Conservation (phyloP, 257 asterid genomes). For the Sherardia arvensis region DNA sequence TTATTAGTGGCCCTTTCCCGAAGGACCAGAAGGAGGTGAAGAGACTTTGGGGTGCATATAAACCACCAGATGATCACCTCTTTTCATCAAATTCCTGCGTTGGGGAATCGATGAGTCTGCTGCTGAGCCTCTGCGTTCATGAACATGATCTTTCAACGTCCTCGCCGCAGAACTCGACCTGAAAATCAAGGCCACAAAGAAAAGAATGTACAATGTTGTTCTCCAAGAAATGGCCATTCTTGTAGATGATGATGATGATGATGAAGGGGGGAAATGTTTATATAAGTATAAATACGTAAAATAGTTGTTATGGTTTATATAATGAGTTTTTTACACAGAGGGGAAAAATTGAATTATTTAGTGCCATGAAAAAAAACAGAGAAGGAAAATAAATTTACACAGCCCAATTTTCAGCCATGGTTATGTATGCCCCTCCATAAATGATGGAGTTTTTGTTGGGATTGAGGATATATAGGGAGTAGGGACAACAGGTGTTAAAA, state of each 20-base stretch:
- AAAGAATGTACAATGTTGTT: neutral
- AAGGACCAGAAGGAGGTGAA: conserved; percentile 29
- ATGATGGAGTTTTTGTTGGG: no score
- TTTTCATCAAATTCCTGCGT: neutral
- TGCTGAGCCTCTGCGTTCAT: neutral
- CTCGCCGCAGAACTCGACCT: conserved; percentile 8
- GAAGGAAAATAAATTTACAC: no score
- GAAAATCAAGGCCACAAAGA: conserved; percentile 7
- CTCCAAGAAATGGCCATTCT: neutral
- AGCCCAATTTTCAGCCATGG: no score
- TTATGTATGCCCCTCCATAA: no score
- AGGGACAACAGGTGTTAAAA: no score
- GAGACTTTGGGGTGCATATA: conserved; percentile 17
- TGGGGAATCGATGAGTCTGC: conserved; percentile 1
- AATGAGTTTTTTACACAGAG: no score
- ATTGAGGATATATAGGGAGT: no score
- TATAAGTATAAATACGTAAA: no score
- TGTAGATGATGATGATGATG: conserved; percentile 12
- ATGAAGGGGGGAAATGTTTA: no score
- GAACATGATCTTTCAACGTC: conserved; percentile 10
- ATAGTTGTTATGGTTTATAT: no score
- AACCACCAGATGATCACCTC: conserved; percentile 11
- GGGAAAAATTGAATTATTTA: no score
- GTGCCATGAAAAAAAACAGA: no score
- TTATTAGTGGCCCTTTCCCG: conserved; percentile 23